Evolutionary conservation across 257 asterid genomes (phyloP).

Genomic region (Fraxinus excelsior): DNA sequence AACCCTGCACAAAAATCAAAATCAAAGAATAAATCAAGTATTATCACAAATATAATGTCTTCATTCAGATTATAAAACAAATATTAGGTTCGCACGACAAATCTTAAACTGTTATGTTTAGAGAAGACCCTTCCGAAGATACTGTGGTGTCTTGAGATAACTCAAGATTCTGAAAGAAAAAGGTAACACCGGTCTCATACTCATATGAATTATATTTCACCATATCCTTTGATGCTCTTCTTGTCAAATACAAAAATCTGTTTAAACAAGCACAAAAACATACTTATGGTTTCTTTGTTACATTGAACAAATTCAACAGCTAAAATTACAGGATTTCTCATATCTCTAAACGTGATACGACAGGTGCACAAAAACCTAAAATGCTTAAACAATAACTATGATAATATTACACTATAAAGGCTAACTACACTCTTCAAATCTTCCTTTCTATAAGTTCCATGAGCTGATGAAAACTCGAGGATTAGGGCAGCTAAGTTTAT

Average conservation of each 20-base stretch:
- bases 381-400: background rate
- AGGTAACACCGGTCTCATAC: conserved; percentile 74
- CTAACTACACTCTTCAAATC: background rate
- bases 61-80: background rate
- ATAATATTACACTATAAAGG: background rate
- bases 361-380: background rate
- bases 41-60: background rate
- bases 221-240: conserved; percentile 42
- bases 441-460: background rate
- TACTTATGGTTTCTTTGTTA: background rate
- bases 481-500: background rate
- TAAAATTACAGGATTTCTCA: background rate
- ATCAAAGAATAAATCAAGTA: conserved; percentile 1
- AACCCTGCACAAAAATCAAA: conserved; percentile 51
- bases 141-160: conserved; percentile 95
- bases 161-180: conserved; percentile 77
- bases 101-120: conserved; percentile 75
- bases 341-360: background rate
- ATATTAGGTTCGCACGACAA: conserved; percentile 59
- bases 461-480: background rate
- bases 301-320: conserved; percentile 5
- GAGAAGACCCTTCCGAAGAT: conserved; percentile 90
- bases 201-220: conserved; percentile 48
- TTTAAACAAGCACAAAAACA: conserved; percentile 18
- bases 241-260: conserved; percentile 82